phyloP scores from a whole-genome alignment of 257 asterid genomes.

The Solanum chilense region DNA sequence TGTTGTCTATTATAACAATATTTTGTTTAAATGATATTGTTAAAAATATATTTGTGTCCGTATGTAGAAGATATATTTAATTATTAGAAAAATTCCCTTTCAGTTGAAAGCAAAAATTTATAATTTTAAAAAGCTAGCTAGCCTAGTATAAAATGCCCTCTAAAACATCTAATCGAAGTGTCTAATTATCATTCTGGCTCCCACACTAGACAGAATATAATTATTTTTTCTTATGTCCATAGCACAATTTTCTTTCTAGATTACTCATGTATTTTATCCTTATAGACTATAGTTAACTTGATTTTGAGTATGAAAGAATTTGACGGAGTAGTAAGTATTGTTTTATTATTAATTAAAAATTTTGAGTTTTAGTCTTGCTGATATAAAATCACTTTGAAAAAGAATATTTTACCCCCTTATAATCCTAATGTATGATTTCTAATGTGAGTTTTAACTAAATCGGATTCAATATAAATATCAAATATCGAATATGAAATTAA shows the following conservation, averaged over 20 bases:
- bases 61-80: neutral
- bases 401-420: neutral
- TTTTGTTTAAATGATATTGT: neutral
- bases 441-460: neutral
- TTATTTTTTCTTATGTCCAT: neutral
- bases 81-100: neutral
- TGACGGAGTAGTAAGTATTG: accelerated
- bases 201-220: neutral
- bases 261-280: neutral
- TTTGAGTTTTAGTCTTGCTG: accelerated
- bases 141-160: neutral
- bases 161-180: neutral
- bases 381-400: neutral
- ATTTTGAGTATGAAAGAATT: accelerated
- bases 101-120: neutral
- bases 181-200: neutral
- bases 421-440: neutral
- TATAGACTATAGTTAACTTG: neutral
- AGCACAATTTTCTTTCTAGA: neutral
- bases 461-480: neutral
- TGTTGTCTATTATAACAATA: no score
- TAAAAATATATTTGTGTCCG: no score
- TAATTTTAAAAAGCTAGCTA: neutral
- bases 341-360: neutral
- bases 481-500: neutral